These are phyloP conservation scores for Pseudogymnoascus sp. DNA, from an alignment of 2,329 filamentous ascomycete species.

Conservation along the genomic window DNA sequence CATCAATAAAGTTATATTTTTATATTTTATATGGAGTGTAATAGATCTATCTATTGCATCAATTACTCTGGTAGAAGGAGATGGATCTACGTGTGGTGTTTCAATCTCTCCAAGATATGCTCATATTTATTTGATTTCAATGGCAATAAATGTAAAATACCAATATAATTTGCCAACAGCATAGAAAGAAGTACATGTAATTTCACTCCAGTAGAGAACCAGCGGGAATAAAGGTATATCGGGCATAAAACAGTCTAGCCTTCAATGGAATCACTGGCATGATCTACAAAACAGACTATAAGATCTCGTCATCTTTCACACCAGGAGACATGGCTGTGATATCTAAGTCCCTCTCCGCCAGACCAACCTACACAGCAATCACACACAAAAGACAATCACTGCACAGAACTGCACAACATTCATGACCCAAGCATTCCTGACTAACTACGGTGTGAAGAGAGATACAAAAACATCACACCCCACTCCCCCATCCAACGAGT, in stretches of 20 bases:
- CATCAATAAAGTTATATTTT: not conserved
- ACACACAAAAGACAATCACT: not conserved
- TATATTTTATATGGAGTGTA: not conserved
- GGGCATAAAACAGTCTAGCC: not conserved
- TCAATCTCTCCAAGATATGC: not conserved
- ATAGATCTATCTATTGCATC: not conserved
- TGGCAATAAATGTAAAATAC: not conserved
- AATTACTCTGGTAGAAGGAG: not conserved
- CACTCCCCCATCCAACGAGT: not conserved
- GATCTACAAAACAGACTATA: not conserved
- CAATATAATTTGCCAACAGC: not conserved
- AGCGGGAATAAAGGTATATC: not conserved
- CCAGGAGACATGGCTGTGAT: not conserved
- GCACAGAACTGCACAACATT: not conserved
- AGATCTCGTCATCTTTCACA: not conserved
- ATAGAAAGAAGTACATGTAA: not conserved
- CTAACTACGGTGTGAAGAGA: conserved; percentile 1
- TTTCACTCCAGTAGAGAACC: not conserved
- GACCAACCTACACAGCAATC: not conserved
- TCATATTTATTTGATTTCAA: not conserved
- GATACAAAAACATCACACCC: conserved; percentile 2
- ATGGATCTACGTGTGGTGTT: not conserved
- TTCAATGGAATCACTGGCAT: not conserved
- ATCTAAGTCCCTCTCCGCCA: not conserved
- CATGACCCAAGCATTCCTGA: conserved; percentile 4